phyloP scores from a whole-genome alignment of 2,329 filamentous ascomycete genomes.

The Ascocoryne sarcoides region DNA sequence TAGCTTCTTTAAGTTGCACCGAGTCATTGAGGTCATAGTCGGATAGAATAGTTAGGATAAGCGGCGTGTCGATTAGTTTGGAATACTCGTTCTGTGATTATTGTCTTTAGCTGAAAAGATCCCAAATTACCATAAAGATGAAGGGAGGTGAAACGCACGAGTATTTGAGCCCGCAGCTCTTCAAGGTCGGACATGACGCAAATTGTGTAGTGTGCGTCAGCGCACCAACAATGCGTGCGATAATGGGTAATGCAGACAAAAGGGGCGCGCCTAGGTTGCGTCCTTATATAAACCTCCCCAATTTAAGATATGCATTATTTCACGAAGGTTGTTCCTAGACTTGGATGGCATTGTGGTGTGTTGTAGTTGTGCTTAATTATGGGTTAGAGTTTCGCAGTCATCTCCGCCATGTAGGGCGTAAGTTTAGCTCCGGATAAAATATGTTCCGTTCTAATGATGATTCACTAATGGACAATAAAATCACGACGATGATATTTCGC shows the following conservation, averaged over 20 bases:
- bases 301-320: background rate
- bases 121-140: no score
- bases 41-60: slow-evolving; percentile 64
- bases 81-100: slow-evolving; percentile 52
- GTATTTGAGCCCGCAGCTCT: slow-evolving; percentile 8
- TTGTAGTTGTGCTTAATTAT: background rate
- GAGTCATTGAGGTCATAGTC: slow-evolving; percentile 60
- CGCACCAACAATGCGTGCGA: background rate
- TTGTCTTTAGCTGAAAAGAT: background rate
- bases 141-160: slow-evolving; percentile 6
- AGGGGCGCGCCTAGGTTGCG: background rate
- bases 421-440: no score
- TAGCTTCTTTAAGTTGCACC: slow-evolving; percentile 44
- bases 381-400: no score
- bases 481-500: no score
- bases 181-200: slow-evolving; percentile 1
- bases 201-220: no score
- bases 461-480: no score
- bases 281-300: background rate
- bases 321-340: background rate
- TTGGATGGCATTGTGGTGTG: background rate
- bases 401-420: no score
- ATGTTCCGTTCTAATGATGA: no score
- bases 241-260: background rate
- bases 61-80: slow-evolving; percentile 65